Percentiles rank a stretch among this genome's conserved stretches.
These are phyloP conservation scores for Starmera amethionina DNA, from an alignment of 805 yeast genomes.

Conservation along the genomic window DNA sequence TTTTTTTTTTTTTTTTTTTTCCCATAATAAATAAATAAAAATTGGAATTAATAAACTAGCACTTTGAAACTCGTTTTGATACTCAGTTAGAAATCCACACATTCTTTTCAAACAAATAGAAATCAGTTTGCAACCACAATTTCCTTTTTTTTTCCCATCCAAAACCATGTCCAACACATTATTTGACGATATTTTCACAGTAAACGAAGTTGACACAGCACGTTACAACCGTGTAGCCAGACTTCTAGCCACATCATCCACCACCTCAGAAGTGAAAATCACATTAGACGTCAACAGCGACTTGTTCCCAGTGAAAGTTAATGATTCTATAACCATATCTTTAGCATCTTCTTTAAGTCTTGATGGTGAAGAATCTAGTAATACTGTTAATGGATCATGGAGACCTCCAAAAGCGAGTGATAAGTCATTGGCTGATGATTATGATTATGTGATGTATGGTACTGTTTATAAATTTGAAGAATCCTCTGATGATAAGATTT, in stretches of 20 bases:
- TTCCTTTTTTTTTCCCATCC: neutral
- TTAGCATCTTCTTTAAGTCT: conserved; percentile 64
- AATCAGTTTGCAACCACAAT: too few species aligned
- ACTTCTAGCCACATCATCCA: conserved; percentile 77
- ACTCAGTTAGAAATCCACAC: too few species aligned
- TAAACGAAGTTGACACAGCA: conserved; percentile 76
- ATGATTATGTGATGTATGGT: conserved; percentile 97
- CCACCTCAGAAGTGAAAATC: conserved; percentile 69
- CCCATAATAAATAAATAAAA: too few species aligned
- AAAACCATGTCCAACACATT: conserved; percentile 55
- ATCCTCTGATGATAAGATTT: conserved; percentile 47
- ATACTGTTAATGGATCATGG: conserved; percentile 36
- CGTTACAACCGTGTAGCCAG: conserved; percentile 90
- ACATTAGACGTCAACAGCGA: conserved; percentile 88
- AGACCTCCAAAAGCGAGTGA: conserved; percentile 70
- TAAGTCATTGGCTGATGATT: conserved; percentile 86
- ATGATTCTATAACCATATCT: conserved; percentile 77
- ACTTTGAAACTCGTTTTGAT: too few species aligned
- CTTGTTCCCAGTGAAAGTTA: conserved; percentile 71
- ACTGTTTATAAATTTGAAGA: conserved; percentile 96
- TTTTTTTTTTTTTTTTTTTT: too few species aligned
- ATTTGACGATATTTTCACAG: conserved; percentile 87
- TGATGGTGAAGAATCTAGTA: conserved; percentile 31
- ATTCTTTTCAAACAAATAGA: too few species aligned
- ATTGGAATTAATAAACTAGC: too few species aligned